These are phyloP conservation scores for Trichosporon ovoides DNA, from an alignment of 1,284 basidiomycete species.

Conservation along the genomic window DNA sequence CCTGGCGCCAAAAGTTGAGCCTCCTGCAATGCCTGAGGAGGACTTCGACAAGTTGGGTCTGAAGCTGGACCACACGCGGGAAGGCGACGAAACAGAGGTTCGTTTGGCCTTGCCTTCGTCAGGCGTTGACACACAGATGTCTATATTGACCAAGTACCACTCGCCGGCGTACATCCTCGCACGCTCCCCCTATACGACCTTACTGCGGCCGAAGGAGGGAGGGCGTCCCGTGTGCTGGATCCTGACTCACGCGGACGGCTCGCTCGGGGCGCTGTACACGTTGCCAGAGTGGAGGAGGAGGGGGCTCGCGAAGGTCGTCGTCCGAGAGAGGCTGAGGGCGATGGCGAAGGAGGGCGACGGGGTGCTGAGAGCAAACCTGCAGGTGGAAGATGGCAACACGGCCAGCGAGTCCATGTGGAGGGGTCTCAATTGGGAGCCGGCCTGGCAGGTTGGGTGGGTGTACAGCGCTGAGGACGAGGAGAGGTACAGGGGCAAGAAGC, in stretches of 20 bases:
- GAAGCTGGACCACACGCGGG: constrained; percentile 11
- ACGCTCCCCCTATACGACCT: constrained; percentile 17
- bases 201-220: constrained; percentile 7
- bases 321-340: constrained; percentile 13
- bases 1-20: not conserved
- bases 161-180: constrained; percentile 18
- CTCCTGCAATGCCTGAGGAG: not conserved
- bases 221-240: constrained; percentile 20
- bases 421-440: constrained; percentile 22
- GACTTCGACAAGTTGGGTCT: not conserved
- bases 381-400: constrained; percentile 21
- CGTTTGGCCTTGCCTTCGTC: not conserved
- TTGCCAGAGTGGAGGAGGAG: constrained; percentile 20
- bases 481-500: not conserved
- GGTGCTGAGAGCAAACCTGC: constrained; percentile 10
- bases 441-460: constrained; percentile 21
- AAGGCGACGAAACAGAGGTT: constrained; percentile 20
- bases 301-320: constrained; percentile 27
- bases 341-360: not conserved
- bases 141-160: constrained; percentile 10
- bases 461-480: constrained; percentile 1
- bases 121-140: constrained; percentile 13
- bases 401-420: constrained; percentile 24
- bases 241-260: constrained; percentile 25
- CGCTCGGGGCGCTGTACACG: constrained; percentile 28